phyloP scores from a whole-genome alignment of 148 eudicot species.

The Linanthus parryae region DNA sequence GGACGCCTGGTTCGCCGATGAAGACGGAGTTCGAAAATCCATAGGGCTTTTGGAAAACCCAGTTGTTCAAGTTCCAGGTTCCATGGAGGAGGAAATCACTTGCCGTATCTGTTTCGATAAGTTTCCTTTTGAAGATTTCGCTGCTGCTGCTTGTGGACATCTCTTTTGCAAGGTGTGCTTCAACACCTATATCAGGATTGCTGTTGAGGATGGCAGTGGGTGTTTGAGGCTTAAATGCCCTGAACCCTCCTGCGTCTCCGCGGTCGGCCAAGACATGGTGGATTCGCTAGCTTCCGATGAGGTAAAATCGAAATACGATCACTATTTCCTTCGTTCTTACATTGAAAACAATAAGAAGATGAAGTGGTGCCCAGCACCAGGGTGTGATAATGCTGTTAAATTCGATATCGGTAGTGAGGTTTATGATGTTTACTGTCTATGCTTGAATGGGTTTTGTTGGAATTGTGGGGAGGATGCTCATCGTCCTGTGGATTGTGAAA shows the following conservation, averaged over 20 bases:
- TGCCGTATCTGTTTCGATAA: background rate
- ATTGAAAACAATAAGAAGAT: background rate
- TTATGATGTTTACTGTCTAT: background rate
- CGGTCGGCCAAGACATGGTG: background rate
- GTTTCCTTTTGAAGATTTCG: too few species aligned
- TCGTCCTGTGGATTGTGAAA: background rate
- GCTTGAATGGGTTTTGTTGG: conserved; percentile 1
- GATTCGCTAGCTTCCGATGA: background rate
- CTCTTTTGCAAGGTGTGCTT: background rate
- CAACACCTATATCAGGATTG: background rate
- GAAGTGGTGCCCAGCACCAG: conserved; percentile 8
- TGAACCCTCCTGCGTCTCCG: background rate
- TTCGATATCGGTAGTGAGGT: background rate
- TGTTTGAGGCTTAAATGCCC: conserved; percentile 6
- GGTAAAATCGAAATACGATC: background rate
- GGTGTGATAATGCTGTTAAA: background rate
- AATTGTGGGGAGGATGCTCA: conserved; percentile 4
- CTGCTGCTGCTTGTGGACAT: background rate
- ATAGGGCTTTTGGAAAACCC: background rate
- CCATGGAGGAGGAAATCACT: background rate
- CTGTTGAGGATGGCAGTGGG: background rate
- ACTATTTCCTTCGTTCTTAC: background rate
- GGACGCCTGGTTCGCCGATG: conserved; percentile 1
- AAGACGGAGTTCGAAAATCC: background rate
- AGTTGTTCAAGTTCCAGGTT: background rate